Evolutionary conservation across 148 eudicot genomes (phyloP).

Genomic region (Talinum fruticosum): DNA sequence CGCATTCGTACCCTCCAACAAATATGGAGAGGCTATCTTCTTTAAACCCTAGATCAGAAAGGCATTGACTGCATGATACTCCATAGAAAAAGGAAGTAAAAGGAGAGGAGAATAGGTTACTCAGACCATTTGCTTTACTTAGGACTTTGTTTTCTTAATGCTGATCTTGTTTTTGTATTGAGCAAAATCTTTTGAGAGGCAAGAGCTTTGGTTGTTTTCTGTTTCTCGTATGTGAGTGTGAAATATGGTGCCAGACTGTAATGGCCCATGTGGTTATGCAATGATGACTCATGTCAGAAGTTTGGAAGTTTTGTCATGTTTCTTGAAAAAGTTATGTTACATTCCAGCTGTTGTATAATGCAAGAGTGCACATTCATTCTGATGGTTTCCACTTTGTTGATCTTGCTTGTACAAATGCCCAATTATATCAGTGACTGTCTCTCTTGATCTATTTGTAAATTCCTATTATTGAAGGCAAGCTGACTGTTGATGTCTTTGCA

Average conservation of each 20-base stretch:
- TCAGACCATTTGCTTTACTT: no score
- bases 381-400: neutral
- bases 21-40: no score
- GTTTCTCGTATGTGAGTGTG: neutral
- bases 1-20: no score
- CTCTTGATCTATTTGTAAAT: neutral
- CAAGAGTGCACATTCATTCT: neutral
- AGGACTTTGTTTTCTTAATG: neutral
- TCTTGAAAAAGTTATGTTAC: neutral
- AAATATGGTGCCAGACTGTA: neutral
- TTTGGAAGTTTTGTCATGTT: neutral
- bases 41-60: no score
- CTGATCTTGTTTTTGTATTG: neutral
- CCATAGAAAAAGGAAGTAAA: no score
- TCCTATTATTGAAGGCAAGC: neutral
- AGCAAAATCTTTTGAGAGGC: neutral
- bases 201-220: neutral
- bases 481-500: constrained; percentile 38
- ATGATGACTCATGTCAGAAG: no score
- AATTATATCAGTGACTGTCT: neutral
- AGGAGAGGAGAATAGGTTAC: no score
- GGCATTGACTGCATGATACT: no score
- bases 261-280: neutral
- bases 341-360: neutral
- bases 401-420: neutral